Base-by-base conservation (phyloP, 345 rosid genomes). In the Moricandia moricandioides region DNA sequence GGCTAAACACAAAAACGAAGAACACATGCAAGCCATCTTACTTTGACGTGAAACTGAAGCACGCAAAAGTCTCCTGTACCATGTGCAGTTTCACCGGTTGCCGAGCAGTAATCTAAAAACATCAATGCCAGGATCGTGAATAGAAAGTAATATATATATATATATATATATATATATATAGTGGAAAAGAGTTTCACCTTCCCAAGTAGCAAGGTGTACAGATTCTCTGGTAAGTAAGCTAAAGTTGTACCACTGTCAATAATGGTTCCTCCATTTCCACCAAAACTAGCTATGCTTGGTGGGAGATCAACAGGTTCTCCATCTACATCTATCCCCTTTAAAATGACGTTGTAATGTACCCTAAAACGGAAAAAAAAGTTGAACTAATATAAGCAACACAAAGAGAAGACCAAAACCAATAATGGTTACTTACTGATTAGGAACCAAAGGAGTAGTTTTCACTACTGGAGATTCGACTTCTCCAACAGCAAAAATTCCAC, bases 181-280 rank as follows among this genome's bases (percentile, higher is more conserved):
- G 16, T n/a, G 52, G 12, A 40, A 16, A 47, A 57, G 59, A 70
- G 24, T 29, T 51, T 64, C 43, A 90, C 98, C 92, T 88, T 75
- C 1, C 8, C 55, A 84, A 90, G 74, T 77, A 94, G 9, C 51
- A 85, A 39, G 12, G 79, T 80, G 81, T 87, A 90, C 34, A 91
- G 71, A 26, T 34, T 65, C 2, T 71, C 56, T 4, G 98, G 98
- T 73, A 94, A 85, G 84, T 91, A 94, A 43, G 96, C 89, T 87
- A 94, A 84, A 60, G 97, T 91, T 59, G 98, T 91, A 71, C 98
- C 98, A 76, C 97, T 91, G 79, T 94, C 98, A 30, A 94, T 74
- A 70, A 94, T 90, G 24, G 97, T 84, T 82, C 88, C 93, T 66
- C 71, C 90, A 31, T 43, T 71, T 8, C 79, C 84, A 18, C 87